Base-by-base conservation (phyloP, 2,329 filamentous ascomycete species). In the Fusarium musae region DNA sequence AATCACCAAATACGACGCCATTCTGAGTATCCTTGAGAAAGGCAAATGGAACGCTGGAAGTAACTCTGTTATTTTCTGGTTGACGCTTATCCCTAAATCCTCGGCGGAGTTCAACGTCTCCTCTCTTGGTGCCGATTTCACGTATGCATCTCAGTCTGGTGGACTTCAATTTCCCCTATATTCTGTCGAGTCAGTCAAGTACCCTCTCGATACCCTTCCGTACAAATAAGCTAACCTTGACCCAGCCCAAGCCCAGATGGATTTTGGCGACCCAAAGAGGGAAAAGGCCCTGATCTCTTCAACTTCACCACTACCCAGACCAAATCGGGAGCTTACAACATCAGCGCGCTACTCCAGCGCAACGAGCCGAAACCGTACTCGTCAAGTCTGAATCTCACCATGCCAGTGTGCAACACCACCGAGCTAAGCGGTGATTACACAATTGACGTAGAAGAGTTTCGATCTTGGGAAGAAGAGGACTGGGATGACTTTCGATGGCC, bases 61-160 rank as follows among this genome's bases (percentile, higher is more conserved):
- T 1, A 67, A 67, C 30, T n/a, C 64, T 7, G 13, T 61, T 3
- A 40, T 60, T 3, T 67, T 67, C 9, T 67, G 64, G 64, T 12
- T 67, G 11, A 67, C 64, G 3, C 53, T 67, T 0, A 46, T 47
- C 0, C 64, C 64, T 0, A 30, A 67, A 32, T 26, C 44, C 9
- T 59, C 19, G 1, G 12, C 64, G 1, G 6, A 44, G 2, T 67
- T 53, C 0, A 44, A 67, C 2, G 11, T 67, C 4, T 67, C 64
- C 15, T 52, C 46, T 1, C 15, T 67, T 0, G 63, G 39, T 2
- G 23, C 46, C 1, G 36, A 53, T 5, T 67, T 67, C 2, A 36
- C 39, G 0, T 26, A 10, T 2, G 9, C 49, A 21, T 36, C 49
- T 21, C 32, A 52, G 4, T 3, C n/a, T 0, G 30, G 16, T 2